These are phyloP conservation scores for Anthracocystis panici-leucophaei DNA, from an alignment of 1,284 basidiomycete species.

Conservation along the genomic window DNA sequence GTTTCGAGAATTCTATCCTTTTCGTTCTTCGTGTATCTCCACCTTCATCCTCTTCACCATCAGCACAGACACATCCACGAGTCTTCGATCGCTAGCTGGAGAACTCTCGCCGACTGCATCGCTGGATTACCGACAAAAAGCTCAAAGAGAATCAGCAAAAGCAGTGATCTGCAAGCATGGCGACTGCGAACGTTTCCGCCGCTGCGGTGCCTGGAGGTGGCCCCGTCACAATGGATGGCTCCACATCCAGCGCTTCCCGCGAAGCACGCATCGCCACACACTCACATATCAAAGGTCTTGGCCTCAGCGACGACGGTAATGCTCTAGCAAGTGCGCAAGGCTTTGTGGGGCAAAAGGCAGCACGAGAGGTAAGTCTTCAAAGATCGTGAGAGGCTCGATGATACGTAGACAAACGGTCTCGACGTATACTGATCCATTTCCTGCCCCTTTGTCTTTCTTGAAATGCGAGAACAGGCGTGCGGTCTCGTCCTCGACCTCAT, in stretches of 20 bases:
- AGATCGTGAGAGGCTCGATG: neutral
- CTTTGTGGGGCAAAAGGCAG: slow-evolving; percentile 89
- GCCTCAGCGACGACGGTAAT: slow-evolving; percentile 85
- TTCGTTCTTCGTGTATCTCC: slow-evolving; percentile 1
- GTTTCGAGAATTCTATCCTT: slow-evolving; percentile 6
- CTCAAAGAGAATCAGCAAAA: neutral
- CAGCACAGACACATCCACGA: neutral
- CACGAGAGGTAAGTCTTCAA: slow-evolving; percentile 81
- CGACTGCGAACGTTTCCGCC: slow-evolving; percentile 28
- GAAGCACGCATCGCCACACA: slow-evolving; percentile 81
- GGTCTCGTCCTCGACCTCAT: slow-evolving; percentile 91
- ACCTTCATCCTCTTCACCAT: slow-evolving; percentile 4
- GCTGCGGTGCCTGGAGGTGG: slow-evolving; percentile 32
- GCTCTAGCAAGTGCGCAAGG: slow-evolving; percentile 80
- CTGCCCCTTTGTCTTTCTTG: neutral
- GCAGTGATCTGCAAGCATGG: slow-evolving; percentile 21
- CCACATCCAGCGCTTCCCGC: slow-evolving; percentile 42
- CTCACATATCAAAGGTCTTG: slow-evolving; percentile 95
- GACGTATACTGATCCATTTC: neutral
- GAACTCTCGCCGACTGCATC: neutral
- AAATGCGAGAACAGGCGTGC: slow-evolving; percentile 76
- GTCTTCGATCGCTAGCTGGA: neutral
- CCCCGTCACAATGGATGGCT: slow-evolving; percentile 39
- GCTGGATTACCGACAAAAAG: neutral
- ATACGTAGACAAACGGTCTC: neutral